Evolutionary conservation across 2,329 filamentous ascomycete species (phyloP), one percentile per base, ranked within the genome.

Genomic region (Thielaviopsis ethacetica): DNA sequence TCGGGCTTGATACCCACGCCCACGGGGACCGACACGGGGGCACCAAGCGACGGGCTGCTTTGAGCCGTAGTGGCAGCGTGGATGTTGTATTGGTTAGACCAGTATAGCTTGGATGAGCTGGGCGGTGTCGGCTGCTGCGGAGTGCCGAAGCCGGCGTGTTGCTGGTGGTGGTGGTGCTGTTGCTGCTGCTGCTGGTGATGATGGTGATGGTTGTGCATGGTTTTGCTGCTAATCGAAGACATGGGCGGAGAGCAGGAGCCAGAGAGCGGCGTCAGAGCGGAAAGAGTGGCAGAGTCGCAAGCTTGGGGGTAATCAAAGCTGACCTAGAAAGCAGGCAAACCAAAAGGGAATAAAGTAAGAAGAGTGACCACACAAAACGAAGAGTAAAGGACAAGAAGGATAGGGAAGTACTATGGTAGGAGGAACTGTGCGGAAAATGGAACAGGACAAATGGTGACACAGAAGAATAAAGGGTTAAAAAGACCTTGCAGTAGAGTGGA

Each of bases 101-200:
- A 78, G 59, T 74, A 75, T 70, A 77, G 72, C 57, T 70, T 74
- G 60, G 75, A 72, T 38, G 71, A 72, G 50, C 69, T 69, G n/a
- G 76, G 73, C 51, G 77, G 75, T 10, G 75, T 76, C 41, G 72
- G 74, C 57, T 75, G 73, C 62, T 77, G 75, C 7, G 64, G 38
- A 67, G 67, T 15, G 5, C 19, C 41, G 9, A 26, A 41, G 17
- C 38, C 21, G 9, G 41, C 38, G 13, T 24, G 26, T 5, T 53
- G 41, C 3, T 49, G 49, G 13, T 26, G 41, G 15, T 60, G 58
- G 34, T 58, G 57, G n/a, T 41, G 26, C 34, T 61, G 55, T 19
- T 49, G 27, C 21, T 61, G 59, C 51, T 15, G 49, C 6, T 44
- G 53, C n/a, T 60, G 59, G 34, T 58, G 57, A 12, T 41, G 26